Base-by-base conservation (phyloP, 768 basidiomycete genomes). In the Russula dissimulans region DNA sequence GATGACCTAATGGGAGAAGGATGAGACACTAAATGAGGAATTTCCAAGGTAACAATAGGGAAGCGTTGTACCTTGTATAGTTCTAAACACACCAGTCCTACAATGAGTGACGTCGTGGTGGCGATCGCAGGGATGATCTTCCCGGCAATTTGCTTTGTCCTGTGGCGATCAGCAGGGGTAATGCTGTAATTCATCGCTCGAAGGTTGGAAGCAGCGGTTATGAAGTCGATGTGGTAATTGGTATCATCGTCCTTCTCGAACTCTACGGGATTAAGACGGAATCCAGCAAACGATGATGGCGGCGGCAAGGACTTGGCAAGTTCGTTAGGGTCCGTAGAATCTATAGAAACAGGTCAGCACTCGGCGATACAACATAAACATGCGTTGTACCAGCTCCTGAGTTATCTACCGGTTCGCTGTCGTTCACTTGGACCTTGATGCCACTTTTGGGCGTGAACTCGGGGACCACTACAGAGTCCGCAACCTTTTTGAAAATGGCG, bases 101-200 rank as follows among this genome's bases (percentile, higher is more conserved):
- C 92, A 50, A 97, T 90, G 52, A 97, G 81, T 17, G 94, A 87
- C 1, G 97, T 98, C 4, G 95, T 97, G 5, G 95, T 98, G n/a
- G 95, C 95, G 69, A 98, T 97, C 22, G 97, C 97, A 59, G 97
- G 97, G 65, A 99, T 98, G 70, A 98, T 98, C 79, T 98, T 98
- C 51, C 97, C 95, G 14, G 95, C 95, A 69, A 97, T 95, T 72
- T 94, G 90, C 77, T 98, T 98, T 44, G 97, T 98, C 54, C 85
- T 81, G 75, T 98, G 95, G 54, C 85, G 81, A 73, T 95, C 91
- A 14, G 95, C 92, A 18, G 80, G 75, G 51, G 81, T 79, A 69
- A 99, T 98, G 60, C 77, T 86, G 75, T 99, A 99, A 75, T 98
- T 98, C 76, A 84, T 81, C 6, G 97, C 97, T 39, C 97, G 90